These are phyloP conservation scores for Vitis vinifera DNA, from an alignment of 164 flowering plant genomes.

Conservation along the genomic window ASM3070453v1 NC_081822.1:12309001-12309500, in stretches of 20 bases:
- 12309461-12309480: background rate
- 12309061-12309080: background rate
- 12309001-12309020: slow-evolving; percentile 6
- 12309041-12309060: background rate
- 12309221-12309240: slow-evolving; percentile 44
- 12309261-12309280: slow-evolving; percentile 37
- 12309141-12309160: too few species aligned
- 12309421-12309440: slow-evolving; percentile 24
- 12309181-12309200: too few species aligned
- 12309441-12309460: slow-evolving; percentile 38
- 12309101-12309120: too few species aligned
- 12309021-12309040: background rate
- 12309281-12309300: slow-evolving; percentile 31
- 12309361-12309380: background rate
- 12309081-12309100: too few species aligned
- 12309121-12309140: too few species aligned
- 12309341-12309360: background rate
- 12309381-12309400: slow-evolving; percentile 22
- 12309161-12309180: too few species aligned
- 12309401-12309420: slow-evolving; percentile 16
- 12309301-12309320: slow-evolving; percentile 39
- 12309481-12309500: background rate
- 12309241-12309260: slow-evolving; percentile 61
- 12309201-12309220: background rate
- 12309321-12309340: background rate